Evolutionary conservation across 2,329 filamentous ascomycete genomes (phyloP), one percentile per base, ranked within the genome.

Genomic region (Fusarium staphyleae): DNA sequence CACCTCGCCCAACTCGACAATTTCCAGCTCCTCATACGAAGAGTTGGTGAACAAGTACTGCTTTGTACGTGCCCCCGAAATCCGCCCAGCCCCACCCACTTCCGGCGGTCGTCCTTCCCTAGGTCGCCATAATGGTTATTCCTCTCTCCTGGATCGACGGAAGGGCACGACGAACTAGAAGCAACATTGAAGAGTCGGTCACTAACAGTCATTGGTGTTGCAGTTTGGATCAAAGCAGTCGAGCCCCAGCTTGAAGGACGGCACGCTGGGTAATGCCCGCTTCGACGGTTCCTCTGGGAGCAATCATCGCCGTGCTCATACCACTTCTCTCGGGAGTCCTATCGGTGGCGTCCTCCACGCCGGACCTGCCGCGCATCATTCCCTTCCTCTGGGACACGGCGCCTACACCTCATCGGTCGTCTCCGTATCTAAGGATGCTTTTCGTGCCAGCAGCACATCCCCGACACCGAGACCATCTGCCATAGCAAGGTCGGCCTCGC

Each of bases 11-110:
- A 73, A 75, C 60, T 65, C 77, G 41, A 76, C 75, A 69, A 87
- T 96, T 63, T 85, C 93, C 55, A 96, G 92, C 61, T 87, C 91
- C 55, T 93, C 93, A 55, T 98, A 99, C 74, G 91, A 96, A 77
- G 95, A 99, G 77, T 84, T 99, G 63, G 89, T 99, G 75, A 93
- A 96, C 81, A 97, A 96, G 81, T 99, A 96, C 82, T 99, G 95
- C 83, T 99, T 98, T 86, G 93, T 97, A 93, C 87, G 93, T 96
- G 83, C 83, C 71, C 75, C 75, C 63, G 72, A 72, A 65, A 63
- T 69, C 46, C 67, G 51, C 63, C 66, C 68, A 68, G 62, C 66
- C 62, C 63, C 44, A 36, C 58, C 57, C 39, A 62, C 56, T 48
- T 52, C 45, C 48, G 49, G 49, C 42, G 53, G 47, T 62, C 59